These are phyloP conservation scores for Oryza glaberrima DNA, from an alignment of 176 grass and related monocot genomes.

Conservation along the genomic window DNA sequence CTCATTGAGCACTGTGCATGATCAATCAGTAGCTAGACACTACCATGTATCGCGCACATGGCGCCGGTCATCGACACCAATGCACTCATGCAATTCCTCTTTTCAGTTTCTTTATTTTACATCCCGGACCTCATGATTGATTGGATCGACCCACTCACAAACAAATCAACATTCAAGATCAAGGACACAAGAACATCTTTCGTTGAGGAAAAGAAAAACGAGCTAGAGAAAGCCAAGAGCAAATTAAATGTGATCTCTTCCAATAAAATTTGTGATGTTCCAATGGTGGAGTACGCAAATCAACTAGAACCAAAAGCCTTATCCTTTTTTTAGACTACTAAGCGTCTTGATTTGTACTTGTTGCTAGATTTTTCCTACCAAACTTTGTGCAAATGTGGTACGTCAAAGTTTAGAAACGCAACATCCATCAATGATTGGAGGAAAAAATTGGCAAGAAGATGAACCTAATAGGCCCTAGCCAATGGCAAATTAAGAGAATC, in stretches of 20 bases:
- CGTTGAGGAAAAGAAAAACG: neutral
- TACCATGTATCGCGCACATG: slow-evolving; percentile 51
- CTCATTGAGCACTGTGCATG: slow-evolving; percentile 39
- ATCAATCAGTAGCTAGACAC: slow-evolving; percentile 52
- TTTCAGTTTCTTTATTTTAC: neutral
- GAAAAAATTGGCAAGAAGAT: neutral
- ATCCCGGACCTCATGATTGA: slow-evolving; percentile 44
- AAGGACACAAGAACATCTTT: slow-evolving; percentile 1
- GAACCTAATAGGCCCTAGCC: neutral
- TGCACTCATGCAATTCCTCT: neutral
- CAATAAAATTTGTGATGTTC: neutral
- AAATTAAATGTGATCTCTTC: neutral
- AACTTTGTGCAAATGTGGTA: neutral
- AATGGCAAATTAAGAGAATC: neutral
- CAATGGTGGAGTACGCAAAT: slow-evolving; percentile 13
- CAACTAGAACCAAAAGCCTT: neutral
- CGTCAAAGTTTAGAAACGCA: neutral
- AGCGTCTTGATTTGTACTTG: neutral
- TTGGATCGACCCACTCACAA: slow-evolving; percentile 25
- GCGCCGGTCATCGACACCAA: slow-evolving; percentile 47
- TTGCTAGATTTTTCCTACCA: neutral
- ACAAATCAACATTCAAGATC: slow-evolving; percentile 34
- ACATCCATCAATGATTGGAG: neutral
- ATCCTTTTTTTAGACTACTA: neutral
- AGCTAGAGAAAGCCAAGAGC: neutral